Base-by-base conservation (phyloP, 2,329 filamentous ascomycete genomes). In the Colletotrichum sp. region DNA sequence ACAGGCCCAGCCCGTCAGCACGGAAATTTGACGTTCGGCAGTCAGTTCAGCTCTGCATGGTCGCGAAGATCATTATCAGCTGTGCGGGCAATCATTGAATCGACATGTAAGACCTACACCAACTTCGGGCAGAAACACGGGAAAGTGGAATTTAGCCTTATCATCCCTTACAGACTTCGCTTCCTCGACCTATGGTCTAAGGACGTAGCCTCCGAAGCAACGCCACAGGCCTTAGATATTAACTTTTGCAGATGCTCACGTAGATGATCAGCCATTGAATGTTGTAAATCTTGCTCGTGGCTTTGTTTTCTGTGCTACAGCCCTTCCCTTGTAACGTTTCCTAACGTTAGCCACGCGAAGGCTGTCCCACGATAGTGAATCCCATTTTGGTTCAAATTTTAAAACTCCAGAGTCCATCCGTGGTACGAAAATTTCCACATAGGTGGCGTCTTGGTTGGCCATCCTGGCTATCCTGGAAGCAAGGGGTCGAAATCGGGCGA, bases 211-310 rank as follows among this genome's bases (percentile, higher is more conserved):
- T 52, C n/a, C 43, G 6, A 21, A 52, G 2, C 43, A 52, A 52
- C 43, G 43, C 43, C 43, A 52, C 43, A 9, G 12, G 10, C 12
- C 13, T 7, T 52, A 13, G 2, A 13, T 8, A 24, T 13, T 6
- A 8, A 13, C 0, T 0, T 52, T 52, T 4, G 1, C 6, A 52
- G 43, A 0, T 21, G 43, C 1, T 7, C n/a, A 13, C 8, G n/a
- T 21, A 52, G 2, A 13, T 8, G 13, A 8, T 21, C 43, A 5
- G 43, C n/a, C 18, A 21, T 21, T 21, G 0, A 10, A 21, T 7
- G n/a, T 12, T 24, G n/a, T 5, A 8, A 0, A 3, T 6, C n/a
- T 13, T 5, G 43, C n/a, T 13, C 43, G n/a, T 24, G 43, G 43
- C 10, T 52, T 52, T 52, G 43, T 6, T 52, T 21, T 24, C 10